These are phyloP conservation scores for Cladorrhinum sp. DNA, from an alignment of 2,329 filamentous ascomycete species.

Conservation along the genomic window DNA sequence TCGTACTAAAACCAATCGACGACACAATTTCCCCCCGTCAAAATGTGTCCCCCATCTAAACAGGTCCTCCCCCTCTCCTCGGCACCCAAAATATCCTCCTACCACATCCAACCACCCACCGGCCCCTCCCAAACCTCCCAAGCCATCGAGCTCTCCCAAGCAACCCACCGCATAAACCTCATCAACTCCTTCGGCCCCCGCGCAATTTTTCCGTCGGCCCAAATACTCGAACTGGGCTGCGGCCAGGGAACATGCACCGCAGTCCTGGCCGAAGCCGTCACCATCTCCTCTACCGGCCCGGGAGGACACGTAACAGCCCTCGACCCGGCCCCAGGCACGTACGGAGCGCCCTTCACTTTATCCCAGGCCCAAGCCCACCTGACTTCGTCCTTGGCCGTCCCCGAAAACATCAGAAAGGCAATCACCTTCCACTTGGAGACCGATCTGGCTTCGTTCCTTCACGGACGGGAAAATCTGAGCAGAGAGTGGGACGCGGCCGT, in stretches of 20 bases:
- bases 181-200: slow-evolving; percentile 17
- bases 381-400: slow-evolving; percentile 18
- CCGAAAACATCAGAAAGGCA: slow-evolving; percentile 37
- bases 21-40: neutral
- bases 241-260: slow-evolving; percentile 58
- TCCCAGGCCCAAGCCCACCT: slow-evolving; percentile 47
- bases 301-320: slow-evolving; percentile 47
- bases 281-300: slow-evolving; percentile 25
- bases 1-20: no score
- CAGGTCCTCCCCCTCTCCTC: slow-evolving; percentile 10
- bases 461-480: slow-evolving; percentile 11
- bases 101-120: slow-evolving; percentile 15
- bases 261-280: slow-evolving; percentile 46
- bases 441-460: slow-evolving; percentile 35
- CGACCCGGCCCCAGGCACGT: slow-evolving; percentile 50
- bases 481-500: slow-evolving; percentile 44
- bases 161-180: slow-evolving; percentile 23
- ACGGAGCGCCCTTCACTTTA: slow-evolving; percentile 49
- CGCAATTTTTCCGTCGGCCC: slow-evolving; percentile 36
- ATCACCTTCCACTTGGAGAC: slow-evolving; percentile 44
- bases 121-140: no score
- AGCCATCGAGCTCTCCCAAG: slow-evolving; percentile 22
- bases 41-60: neutral
- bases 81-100: slow-evolving; percentile 17
- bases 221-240: slow-evolving; percentile 56